Conservation (phyloP, 2,329 filamentous ascomycete genomes). For the Trichophyton verrucosum region DNA sequence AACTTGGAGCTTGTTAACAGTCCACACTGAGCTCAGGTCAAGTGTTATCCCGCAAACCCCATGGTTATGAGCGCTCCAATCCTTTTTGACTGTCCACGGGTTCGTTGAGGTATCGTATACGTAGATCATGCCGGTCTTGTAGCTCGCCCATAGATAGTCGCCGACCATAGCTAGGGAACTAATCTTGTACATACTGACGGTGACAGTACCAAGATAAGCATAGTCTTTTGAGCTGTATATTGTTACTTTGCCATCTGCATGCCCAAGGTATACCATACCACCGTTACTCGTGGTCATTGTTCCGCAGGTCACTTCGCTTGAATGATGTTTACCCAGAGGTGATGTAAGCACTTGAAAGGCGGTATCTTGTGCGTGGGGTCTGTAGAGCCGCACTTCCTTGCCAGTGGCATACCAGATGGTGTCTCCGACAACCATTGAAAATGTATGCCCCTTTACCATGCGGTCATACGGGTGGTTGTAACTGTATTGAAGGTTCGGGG, state of each 20-base stretch:
- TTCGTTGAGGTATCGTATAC: conserved; percentile 72
- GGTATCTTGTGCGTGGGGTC: conserved; percentile 56
- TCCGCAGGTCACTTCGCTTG: conserved; percentile 79
- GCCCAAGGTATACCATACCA: conserved; percentile 76
- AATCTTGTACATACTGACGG: conserved; percentile 88
- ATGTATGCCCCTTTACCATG: conserved; percentile 68
- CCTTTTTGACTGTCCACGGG: conserved; percentile 87
- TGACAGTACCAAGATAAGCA: conserved; percentile 65
- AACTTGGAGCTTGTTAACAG: conserved; percentile 70
- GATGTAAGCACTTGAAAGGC: conserved; percentile 65
- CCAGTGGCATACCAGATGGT: conserved; percentile 79
- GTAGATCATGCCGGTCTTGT: conserved; percentile 85
- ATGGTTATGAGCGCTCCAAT: conserved; percentile 83
- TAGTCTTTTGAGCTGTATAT: conserved; percentile 76
- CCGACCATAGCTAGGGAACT: conserved; percentile 73
- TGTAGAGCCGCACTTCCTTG: conserved; percentile 76
- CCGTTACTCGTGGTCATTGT: conserved; percentile 61
- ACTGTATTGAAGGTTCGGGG: conserved; percentile 60
- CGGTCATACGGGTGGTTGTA: conserved; percentile 59
- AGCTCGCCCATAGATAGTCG: conserved; percentile 78
- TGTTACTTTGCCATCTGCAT: conserved; percentile 84
- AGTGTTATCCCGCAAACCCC: conserved; percentile 65
- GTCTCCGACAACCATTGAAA: conserved; percentile 75
- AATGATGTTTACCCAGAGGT: conserved; percentile 57
- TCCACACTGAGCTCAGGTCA: conserved; percentile 74